A percentile compares a stretch with the other conserved stretches of the same genome.
Conservation (phyloP, 2,329 filamentous ascomycete genomes). For the Colletotrichum godetiae region DNA sequence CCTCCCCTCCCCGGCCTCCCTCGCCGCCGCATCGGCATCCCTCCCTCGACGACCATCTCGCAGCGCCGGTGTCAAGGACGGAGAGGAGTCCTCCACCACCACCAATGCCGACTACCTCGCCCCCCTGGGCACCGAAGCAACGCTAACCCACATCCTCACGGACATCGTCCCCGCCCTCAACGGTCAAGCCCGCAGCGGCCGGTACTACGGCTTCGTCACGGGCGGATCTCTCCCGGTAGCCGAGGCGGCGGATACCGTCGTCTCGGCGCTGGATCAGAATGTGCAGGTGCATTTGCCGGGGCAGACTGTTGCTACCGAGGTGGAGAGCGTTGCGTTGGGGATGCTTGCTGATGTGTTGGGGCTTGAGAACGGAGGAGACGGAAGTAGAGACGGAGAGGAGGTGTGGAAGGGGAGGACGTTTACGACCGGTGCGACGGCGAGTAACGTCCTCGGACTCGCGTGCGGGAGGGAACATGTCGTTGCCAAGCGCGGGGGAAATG, state of each 20-base stretch:
- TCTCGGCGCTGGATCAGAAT: conserved; percentile 84
- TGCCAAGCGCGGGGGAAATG: conserved; percentile 51
- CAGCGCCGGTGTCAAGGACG: no score
- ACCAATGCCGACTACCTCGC: conserved; percentile 43
- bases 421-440: conserved; percentile 76
- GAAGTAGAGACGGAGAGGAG: conserved; percentile 58
- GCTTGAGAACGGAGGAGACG: conserved; percentile 48
- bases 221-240: conserved; percentile 85
- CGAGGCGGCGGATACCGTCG: conserved; percentile 85
- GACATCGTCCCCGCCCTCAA: conserved; percentile 72
- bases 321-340: conserved; percentile 78
- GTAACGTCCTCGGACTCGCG: conserved; percentile 82
- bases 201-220: conserved; percentile 91
- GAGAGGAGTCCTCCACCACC: conserved; percentile 20
- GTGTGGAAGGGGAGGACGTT: conserved; percentile 67
- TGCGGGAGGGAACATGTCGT: conserved; percentile 74
- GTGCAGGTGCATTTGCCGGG: conserved; percentile 82
- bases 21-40: conserved; percentile 52
- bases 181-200: conserved; percentile 69
- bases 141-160: conserved; percentile 56
- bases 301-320: conserved; percentile 79
- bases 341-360: conserved; percentile 75
- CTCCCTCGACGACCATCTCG: conserved; percentile 46
- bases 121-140: conserved; percentile 43
- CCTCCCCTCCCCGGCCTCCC: conserved; percentile 49